A percentile compares a stretch with the other conserved stretches of the same genome.
Evolutionary conservation across 2,329 filamentous ascomycete genomes (phyloP).

Genomic region (Reticulascus tulasneorum): DNA sequence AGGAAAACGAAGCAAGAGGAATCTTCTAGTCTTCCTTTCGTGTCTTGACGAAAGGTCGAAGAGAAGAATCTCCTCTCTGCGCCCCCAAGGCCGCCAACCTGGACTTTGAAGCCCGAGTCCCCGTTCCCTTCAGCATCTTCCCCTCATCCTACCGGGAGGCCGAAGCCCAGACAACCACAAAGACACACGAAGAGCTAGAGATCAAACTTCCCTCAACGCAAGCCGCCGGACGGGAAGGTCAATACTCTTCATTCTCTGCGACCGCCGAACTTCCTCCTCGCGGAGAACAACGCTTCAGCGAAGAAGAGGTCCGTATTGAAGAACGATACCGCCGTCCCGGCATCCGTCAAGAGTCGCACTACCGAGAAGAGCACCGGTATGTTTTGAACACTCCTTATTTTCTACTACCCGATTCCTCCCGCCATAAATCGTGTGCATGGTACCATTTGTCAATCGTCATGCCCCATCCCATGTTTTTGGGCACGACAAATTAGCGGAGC

Average conservation of each 20-base stretch:
- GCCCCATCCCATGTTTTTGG: background rate
- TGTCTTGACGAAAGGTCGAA: conserved; percentile 52
- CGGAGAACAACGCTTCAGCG: conserved; percentile 59
- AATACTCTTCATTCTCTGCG: conserved; percentile 70
- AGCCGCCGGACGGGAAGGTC: conserved; percentile 97
- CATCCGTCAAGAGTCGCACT: conserved; percentile 50
- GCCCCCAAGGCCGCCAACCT: conserved; percentile 83
- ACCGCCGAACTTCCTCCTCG: conserved; percentile 43
- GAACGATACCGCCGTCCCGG: conserved; percentile 71
- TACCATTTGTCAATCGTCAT: background rate
- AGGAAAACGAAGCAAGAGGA: conserved; percentile 60
- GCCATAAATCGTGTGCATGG: background rate
- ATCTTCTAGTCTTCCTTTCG: conserved; percentile 68
- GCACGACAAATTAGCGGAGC: conserved; percentile 8
- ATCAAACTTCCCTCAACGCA: conserved; percentile 66
- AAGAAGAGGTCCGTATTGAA: conserved; percentile 82
- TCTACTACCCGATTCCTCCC: conserved; percentile 6
- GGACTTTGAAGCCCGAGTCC: conserved; percentile 99
- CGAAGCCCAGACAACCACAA: conserved; percentile 25
- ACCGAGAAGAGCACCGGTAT: conserved; percentile 51
- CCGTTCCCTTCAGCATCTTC: conserved; percentile 99
- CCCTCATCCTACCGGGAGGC: conserved; percentile 86
- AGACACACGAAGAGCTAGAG: conserved; percentile 81
- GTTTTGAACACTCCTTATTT: conserved; percentile 21
- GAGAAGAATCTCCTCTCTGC: conserved; percentile 61